Base-by-base conservation (phyloP, 345 rosid genomes). In the Eutrema japonicum region DNA sequence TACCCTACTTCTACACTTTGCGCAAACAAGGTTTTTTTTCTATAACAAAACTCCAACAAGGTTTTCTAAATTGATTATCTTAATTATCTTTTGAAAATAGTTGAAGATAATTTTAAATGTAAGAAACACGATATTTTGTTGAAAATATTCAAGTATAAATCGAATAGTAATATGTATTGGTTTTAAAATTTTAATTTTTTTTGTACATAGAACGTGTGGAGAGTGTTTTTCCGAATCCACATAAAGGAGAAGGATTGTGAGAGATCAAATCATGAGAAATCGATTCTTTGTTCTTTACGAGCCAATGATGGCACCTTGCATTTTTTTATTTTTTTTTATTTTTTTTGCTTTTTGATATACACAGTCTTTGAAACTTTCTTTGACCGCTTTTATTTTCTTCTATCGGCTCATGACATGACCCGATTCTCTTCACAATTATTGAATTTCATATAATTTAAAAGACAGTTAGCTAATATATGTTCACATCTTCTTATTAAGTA, bases 261-360 rank as follows among this genome's bases (percentile, higher is more conserved):
- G 43, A 62, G 53, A 76, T 70, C 52, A 70, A 70, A 76, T 69
- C 75, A 70, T 53, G 52, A 69, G 16, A 69, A 68, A 61, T 75
- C 43, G 75, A 70, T 70, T 62, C 66, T 47, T 40, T 63, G 75
- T 70, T 56, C 71, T 56, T 70, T 76, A 38, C 7, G 38, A 77
- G 53, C 75, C 71, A 64, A 77, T 70, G 71, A 77, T 70, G 66
- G 66, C 52, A 45, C 12, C 75, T 54, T 67, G 9, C 73, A 22
- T 63, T 47, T 35, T 2, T 16, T 42, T 42, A 5, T 30, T 43
- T n/a, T n/a, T n/a, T n/a, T n/a, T n/a, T n/a, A n/a, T 16, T 14
- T 37, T 7, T 42, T 61, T 61, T 69, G 50, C 45, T 54, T 62
- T 69, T 16, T 12, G 46, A 35, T 70, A 46, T 64, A 64, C 51